Base-by-base conservation (phyloP, 257 asterid genomes). In the Primulina tabacum region DNA sequence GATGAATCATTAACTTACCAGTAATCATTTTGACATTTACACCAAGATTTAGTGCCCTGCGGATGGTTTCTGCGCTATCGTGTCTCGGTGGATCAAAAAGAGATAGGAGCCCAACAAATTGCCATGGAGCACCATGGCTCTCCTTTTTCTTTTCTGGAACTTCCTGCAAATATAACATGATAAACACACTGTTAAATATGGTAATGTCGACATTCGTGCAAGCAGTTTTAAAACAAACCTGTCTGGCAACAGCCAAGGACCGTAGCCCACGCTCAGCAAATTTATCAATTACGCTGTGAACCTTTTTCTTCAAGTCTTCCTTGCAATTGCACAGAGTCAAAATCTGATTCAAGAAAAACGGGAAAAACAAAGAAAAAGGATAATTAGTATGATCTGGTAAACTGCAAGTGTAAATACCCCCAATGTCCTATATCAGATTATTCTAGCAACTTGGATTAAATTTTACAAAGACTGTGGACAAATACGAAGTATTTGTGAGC, bases 41-140 rank as follows among this genome's bases (percentile, higher is more conserved):
- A 70, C 99, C 99, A 65, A 93, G 97, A 66, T 93, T 85, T 57
- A 93, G 92, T 60, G 97, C 99, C 69, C 92, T 83, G 47, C 96
- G 94, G 71, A 93, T 93, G 74, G 99, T 93, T 85, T 93, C 99
- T 7, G 99, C 97, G 82, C 99, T 93, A 60, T 93, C 99, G 33
- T 93, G 99, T 71, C 99, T 81, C 4, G 99, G 99, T 68, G 99
- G 99, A 74, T 93, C 99, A 64, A 93, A 93, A 21, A 93, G 95
- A 59, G 97, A 88, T 18, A 93, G 65, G 73, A 93, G 82, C 70
- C 99, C 99, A 69, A 93, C 84, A 72, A 93, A 93, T 74, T 89
- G 94, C 99, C 99, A 93, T 59, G 97, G 95, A 56, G 84, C 81
- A n/a, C 99, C 99, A 8, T 91, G 81, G 67, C 89, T 71, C 1